Conservation (phyloP, 768 basidiomycete genomes). For the Neoboletus magnificus region DNA sequence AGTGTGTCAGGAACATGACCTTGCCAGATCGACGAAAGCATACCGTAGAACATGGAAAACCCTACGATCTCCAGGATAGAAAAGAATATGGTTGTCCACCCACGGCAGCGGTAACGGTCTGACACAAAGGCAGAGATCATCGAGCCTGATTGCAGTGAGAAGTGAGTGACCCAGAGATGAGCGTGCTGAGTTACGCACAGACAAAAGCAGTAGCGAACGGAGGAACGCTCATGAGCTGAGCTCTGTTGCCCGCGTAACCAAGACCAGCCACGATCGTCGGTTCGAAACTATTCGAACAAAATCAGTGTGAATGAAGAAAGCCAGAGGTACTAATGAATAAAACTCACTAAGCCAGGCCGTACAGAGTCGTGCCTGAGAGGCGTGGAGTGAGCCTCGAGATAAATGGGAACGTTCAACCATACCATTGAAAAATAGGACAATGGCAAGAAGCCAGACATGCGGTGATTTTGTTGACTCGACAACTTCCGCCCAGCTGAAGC, state of each 20-base stretch:
- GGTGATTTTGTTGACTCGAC: slow-evolving; percentile 44
- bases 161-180: background rate
- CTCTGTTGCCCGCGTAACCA: slow-evolving; percentile 50
- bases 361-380: slow-evolving; percentile 16
- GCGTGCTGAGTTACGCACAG: slow-evolving; percentile 30
- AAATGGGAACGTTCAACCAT: slow-evolving; percentile 12
- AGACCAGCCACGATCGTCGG: slow-evolving; percentile 68
- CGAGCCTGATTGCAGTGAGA: slow-evolving; percentile 27
- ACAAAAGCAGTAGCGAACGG: slow-evolving; percentile 52
- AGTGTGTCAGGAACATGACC: background rate
- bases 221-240: slow-evolving; percentile 62
- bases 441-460: slow-evolving; percentile 51
- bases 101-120: slow-evolving; percentile 51
- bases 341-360: slow-evolving; percentile 24
- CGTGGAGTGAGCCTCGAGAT: background rate
- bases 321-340: slow-evolving; percentile 17
- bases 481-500: slow-evolving; percentile 59
- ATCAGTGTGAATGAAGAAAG: slow-evolving; percentile 35
- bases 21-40: slow-evolving; percentile 5
- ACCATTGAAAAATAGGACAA: slow-evolving; percentile 55
- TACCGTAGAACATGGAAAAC: slow-evolving; percentile 56
- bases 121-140: slow-evolving; percentile 46
- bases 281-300: slow-evolving; percentile 48
- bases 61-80: slow-evolving; percentile 40
- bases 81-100: slow-evolving; percentile 37